phyloP scores from a whole-genome alignment of 2,329 filamentous ascomycete species.

The Parascedosporium putredinis region DNA sequence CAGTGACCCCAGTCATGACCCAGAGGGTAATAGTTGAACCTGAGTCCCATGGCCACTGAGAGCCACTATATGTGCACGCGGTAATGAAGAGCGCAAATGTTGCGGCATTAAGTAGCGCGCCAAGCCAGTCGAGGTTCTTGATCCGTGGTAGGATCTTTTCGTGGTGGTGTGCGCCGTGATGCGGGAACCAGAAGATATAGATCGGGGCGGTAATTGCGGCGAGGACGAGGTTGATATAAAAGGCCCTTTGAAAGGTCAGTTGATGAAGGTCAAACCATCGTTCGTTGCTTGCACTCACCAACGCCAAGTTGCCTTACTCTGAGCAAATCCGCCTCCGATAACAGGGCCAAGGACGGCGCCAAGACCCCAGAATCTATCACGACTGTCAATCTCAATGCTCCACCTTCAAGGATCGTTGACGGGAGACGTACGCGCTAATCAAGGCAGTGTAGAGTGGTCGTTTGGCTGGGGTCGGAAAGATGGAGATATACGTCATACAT shows the following conservation, averaged over 20 bases:
- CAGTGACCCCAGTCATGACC: conserved; percentile 25
- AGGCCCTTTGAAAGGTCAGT: too few relatives aligned
- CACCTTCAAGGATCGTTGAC: too few relatives aligned
- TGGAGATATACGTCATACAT: too few relatives aligned
- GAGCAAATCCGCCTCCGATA: conserved; percentile 31
- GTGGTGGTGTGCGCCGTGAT: conserved; percentile 17
- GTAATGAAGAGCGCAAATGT: conserved; percentile 25
- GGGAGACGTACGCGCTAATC: too few relatives aligned
- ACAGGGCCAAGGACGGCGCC: conserved; percentile 36
- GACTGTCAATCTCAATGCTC: conserved; percentile 2
- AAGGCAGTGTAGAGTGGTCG: too few relatives aligned
- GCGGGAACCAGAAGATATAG: conserved; percentile 14
- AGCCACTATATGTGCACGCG: conserved; percentile 14
- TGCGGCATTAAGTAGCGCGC: conserved; percentile 15
- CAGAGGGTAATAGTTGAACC: conserved; percentile 33
- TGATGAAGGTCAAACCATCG: too few relatives aligned
- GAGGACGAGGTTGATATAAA: conserved; percentile 38
- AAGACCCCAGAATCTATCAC: conserved; percentile 28
- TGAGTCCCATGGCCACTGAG: conserved; percentile 26
- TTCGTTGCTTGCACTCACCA: too few relatives aligned
- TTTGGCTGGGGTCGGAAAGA: too few relatives aligned
- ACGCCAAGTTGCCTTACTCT: conserved; percentile 27
- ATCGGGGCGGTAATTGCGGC: conserved; percentile 23
- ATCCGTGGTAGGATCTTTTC: conserved; percentile 13
- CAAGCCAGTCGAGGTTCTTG: conserved; percentile 20